Base-by-base conservation (phyloP, 306 rosid species). In the Gillenia trifoliata region DNA sequence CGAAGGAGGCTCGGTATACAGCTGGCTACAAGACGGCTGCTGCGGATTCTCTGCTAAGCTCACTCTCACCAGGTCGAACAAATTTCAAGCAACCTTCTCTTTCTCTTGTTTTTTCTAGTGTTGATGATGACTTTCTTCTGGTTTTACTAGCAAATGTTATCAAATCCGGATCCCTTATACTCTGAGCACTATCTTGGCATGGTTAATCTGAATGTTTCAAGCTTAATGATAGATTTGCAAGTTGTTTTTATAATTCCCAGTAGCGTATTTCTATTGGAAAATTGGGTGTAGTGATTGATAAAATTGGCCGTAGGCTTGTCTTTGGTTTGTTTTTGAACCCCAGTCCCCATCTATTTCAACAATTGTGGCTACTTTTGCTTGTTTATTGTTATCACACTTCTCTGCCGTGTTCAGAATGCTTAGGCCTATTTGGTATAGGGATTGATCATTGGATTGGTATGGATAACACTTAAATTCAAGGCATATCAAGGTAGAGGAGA, bases 11-110 rank as follows among this genome's bases (percentile, higher is more conserved):
- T 83, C 88, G 84, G 3, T 93, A 73, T 93, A 93, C 61, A 91
- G n/a, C n/a, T n/a, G n/a, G 92, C 70, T 93, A 93, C 86, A 93
- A 93, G 86, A 43, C 82, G 4, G 98, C 96, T 49, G 97, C 92
- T 3, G 87, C 84, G 98, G 98, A 33, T 93, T 93, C 88, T 89
- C 98, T 28, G 97, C 98, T 17, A 93, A 88, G 89, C 97, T 93
- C 66, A 89, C 97, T 75, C 89, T 13, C 78, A 80, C 11, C 91
- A 87, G 84, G 91, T 83, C 34, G 64, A 76, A 9, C 73, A 75
- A 41, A 85, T 87, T 67, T 70, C 87, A 62, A 78, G 91, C 85
- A 20, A 68, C 23, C 3, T 31, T 49, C 62, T 57, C 25, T 8
- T 11, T 49, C 3, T 20, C 8, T 19, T 8, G 0, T 16, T 17